These are phyloP conservation scores for Cercospora janseana DNA, from an alignment of 2,329 filamentous ascomycete genomes.

Conservation along the genomic window DNA sequence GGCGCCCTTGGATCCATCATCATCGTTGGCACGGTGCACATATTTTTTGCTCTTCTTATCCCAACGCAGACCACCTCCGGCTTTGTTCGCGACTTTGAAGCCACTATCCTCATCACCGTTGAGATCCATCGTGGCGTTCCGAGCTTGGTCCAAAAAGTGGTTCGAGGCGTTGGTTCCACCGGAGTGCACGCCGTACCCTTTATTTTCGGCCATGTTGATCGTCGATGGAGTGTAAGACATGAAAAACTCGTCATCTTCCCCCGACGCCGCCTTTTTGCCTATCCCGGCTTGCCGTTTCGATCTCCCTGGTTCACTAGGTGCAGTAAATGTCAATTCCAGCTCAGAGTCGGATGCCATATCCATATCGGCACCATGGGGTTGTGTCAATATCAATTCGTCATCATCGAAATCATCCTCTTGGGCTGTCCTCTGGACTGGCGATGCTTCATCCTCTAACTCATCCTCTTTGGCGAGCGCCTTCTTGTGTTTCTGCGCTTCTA, in stretches of 20 bases:
- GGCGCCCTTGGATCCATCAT: constrained; percentile 74
- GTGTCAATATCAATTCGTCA: constrained; percentile 40
- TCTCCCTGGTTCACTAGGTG: constrained; percentile 27
- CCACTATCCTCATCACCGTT: constrained; percentile 75
- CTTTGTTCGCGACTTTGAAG: constrained; percentile 72
- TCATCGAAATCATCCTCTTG: constrained; percentile 43
- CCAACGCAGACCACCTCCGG: constrained; percentile 75
- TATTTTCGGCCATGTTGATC: constrained; percentile 79
- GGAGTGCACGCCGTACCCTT: constrained; percentile 88
- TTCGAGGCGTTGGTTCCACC: constrained; percentile 58
- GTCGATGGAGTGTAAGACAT: constrained; percentile 91
- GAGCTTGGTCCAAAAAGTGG: constrained; percentile 86
- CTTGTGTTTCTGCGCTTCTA: constrained; percentile 56
- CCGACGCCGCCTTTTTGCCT: constrained; percentile 50
- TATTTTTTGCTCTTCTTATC: constrained; percentile 97
- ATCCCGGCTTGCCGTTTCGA: constrained; percentile 23
- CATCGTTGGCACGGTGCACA: constrained; percentile 85
- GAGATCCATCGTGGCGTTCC: constrained; percentile 86
- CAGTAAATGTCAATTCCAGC: constrained; percentile 53
- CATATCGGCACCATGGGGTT: constrained; percentile 38
- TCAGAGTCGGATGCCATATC: constrained; percentile 53
- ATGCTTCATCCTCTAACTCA: constrained; percentile 32
- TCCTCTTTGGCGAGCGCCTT: constrained; percentile 29
- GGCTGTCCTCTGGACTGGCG: constrained; percentile 42
- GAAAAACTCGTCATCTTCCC: constrained; percentile 85